Base-by-base conservation (phyloP, 257 asterid species). In the Prunella vulgaris region DNA sequence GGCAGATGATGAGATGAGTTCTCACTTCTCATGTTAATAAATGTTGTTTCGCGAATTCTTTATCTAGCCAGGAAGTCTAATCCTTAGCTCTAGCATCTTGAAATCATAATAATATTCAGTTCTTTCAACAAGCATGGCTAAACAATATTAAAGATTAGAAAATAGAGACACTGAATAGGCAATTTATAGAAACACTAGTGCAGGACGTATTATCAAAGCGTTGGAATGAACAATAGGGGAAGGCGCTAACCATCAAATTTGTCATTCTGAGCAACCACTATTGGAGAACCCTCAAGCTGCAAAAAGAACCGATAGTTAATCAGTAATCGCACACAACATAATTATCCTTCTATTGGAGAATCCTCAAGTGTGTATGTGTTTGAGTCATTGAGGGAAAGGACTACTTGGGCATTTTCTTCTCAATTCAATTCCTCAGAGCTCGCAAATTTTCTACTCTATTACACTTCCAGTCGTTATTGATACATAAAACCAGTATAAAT, bases 221-320 rank as follows among this genome's bases (percentile, higher is more conserved):
- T 14, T 5, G 28, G 37, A 77, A 22, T 20, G 49, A 17, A 75
- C 7, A 17, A 46, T 7, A 48, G 70, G 62, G 20, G 38, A 73
- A 74, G 32, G 72, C 5, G 27, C 90, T 79, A 60, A 90, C 98
- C 97, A 15, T 90, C 92, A 73, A 93, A 93, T 69, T 86, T 92
- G 81, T 88, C 95, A 75, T 93, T 93, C 82, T 93, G 96, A 12
- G 97, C 95, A 32, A 82, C 96, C 21, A 90, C 96, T 48, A 88
- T 79, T 1, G 96, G 97, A 9, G 95, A 90, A 52, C 95, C 98
- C 72, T 92, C 97, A 3, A 92, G 90, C 96, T 93, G 88, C 78
- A 84, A 82, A 58, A 7, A 68, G 28, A 22, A 65, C 17, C 30
- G 54, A 61, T 20, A 58, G 37, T 64, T 14, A 69, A 75, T 22